phyloP scores from a whole-genome alignment of 805 yeast species.

The Dipodascopsis uninucleata region DNA sequence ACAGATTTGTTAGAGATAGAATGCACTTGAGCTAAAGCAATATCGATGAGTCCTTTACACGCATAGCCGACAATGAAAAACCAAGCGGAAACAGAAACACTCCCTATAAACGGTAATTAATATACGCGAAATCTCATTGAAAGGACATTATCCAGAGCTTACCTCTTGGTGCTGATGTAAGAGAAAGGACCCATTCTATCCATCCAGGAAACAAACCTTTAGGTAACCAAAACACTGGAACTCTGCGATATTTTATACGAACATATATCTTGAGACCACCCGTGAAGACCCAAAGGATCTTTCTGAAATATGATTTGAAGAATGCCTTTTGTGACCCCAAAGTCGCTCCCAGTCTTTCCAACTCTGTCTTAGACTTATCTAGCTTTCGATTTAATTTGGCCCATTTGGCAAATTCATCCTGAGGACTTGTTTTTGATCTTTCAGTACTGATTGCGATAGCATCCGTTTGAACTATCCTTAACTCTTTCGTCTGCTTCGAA shows the following conservation, averaged over 20 bases:
- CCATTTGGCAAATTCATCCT: slow-evolving; percentile 95
- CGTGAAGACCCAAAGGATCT: slow-evolving; percentile 39
- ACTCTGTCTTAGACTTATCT: slow-evolving; percentile 54
- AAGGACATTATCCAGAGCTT: slow-evolving; percentile 1
- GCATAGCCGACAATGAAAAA: slow-evolving; percentile 28
- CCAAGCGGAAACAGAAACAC: slow-evolving; percentile 31
- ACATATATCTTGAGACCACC: slow-evolving; percentile 43
- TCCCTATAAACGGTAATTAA: slow-evolving; percentile 12
- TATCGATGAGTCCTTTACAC: slow-evolving; percentile 12
- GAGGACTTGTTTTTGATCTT: slow-evolving; percentile 67
- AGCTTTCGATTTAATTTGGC: slow-evolving; percentile 77
- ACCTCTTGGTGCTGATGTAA: slow-evolving; percentile 54
- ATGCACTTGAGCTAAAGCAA: too few species aligned
- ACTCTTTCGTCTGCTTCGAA: slow-evolving; percentile 31
- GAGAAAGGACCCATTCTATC: slow-evolving; percentile 54
- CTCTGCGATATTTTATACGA: slow-evolving; percentile 52
- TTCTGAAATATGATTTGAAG: slow-evolving; percentile 39
- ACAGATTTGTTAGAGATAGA: too few species aligned
- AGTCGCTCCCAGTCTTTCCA: slow-evolving; percentile 38
- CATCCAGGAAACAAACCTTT: slow-evolving; percentile 51
- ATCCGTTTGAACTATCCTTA: slow-evolving; percentile 42
- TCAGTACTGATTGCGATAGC: slow-evolving; percentile 48
- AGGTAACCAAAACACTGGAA: slow-evolving; percentile 58
- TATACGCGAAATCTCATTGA: slow-evolving; percentile 4
- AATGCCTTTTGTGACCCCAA: slow-evolving; percentile 14